phyloP scores from a whole-genome alignment of 805 yeast species.

The Wickerhamiella dianesei region DNA sequence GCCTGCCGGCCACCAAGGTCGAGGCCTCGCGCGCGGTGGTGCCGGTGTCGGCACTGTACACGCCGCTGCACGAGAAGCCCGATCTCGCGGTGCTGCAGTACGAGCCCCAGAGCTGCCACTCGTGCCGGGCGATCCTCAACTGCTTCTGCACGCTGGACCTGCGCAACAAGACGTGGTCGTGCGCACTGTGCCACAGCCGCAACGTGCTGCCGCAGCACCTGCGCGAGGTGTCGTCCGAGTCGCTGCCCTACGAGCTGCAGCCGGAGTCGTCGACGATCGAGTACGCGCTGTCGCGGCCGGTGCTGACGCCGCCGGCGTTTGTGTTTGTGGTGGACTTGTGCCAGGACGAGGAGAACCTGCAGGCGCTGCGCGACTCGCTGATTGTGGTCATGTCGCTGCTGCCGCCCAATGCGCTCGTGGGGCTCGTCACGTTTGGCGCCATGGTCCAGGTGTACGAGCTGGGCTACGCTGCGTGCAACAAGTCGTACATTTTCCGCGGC shows the following conservation, averaged over 20 bases:
- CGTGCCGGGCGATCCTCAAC: constrained; percentile 75
- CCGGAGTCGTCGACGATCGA: constrained; percentile 65
- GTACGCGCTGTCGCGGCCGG: constrained; percentile 70
- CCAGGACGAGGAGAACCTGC: constrained; percentile 76
- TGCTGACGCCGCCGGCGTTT: constrained; percentile 72
- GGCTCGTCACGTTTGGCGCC: constrained; percentile 78
- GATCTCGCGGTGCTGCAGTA: constrained; percentile 67
- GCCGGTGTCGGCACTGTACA: constrained; percentile 86
- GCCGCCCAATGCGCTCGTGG: constrained; percentile 83
- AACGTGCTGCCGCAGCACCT: constrained; percentile 76
- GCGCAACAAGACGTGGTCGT: constrained; percentile 65
- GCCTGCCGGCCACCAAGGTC: constrained; percentile 74
- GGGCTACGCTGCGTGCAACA: constrained; percentile 50
- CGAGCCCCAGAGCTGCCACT: constrained; percentile 75
- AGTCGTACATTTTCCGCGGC: constrained; percentile 77
- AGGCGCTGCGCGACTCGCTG: constrained; percentile 69
- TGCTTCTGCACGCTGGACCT: constrained; percentile 76
- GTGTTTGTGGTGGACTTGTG: constrained; percentile 78
- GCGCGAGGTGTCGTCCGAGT: constrained; percentile 58
- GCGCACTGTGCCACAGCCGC: constrained; percentile 69
- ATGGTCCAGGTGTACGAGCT: constrained; percentile 84
- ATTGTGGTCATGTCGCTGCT: constrained; percentile 60
- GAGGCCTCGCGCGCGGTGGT: constrained; percentile 88
- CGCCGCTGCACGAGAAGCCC: constrained; percentile 76
- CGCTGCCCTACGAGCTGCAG: constrained; percentile 68